Percentiles rank a stretch among this genome's conserved stretches.
Evolutionary conservation across 441 rosid genomes (phyloP).

Genomic region (Erodium moschatum): DNA sequence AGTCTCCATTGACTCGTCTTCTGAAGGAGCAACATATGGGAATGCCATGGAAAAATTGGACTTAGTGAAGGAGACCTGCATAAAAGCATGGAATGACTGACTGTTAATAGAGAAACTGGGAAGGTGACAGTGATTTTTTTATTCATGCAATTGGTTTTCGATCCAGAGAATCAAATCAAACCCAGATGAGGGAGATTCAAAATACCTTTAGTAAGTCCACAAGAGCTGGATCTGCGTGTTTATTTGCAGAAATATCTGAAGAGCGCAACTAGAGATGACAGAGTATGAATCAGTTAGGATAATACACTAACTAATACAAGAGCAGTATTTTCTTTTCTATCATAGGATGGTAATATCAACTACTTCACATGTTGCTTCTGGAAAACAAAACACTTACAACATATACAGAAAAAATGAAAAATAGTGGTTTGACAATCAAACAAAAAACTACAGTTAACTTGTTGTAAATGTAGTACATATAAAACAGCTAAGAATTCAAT

Average conservation of each 20-base stretch:
- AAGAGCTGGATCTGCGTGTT: conserved; percentile 43
- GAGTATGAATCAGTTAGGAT: conserved; percentile 14
- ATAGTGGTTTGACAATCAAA: neutral
- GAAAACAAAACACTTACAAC: neutral
- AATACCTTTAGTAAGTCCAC: conserved; percentile 61
- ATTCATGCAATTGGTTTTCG: neutral
- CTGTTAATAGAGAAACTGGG: too few species aligned
- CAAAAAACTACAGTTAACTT: neutral
- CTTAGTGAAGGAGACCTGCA: conserved; percentile 47
- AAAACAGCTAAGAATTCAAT: neutral
- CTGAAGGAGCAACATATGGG: conserved; percentile 67
- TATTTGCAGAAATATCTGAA: conserved; percentile 38
- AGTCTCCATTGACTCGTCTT: conserved; percentile 58
- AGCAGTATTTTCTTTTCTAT: neutral
- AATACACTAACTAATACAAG: neutral
- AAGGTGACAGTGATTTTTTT: neutral
- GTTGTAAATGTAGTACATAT: neutral
- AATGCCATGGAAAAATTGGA: conserved; percentile 89
- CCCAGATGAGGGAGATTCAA: neutral
- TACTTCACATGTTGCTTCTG: neutral
- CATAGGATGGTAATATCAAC: neutral
- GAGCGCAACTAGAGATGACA: conserved; percentile 47
- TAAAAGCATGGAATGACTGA: neutral
- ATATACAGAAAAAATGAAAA: neutral
- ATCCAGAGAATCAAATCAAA: neutral